Evolutionary conservation across 2,329 filamentous ascomycete genomes (phyloP).

Genomic region (Xylariomycetidae sp.): DNA sequence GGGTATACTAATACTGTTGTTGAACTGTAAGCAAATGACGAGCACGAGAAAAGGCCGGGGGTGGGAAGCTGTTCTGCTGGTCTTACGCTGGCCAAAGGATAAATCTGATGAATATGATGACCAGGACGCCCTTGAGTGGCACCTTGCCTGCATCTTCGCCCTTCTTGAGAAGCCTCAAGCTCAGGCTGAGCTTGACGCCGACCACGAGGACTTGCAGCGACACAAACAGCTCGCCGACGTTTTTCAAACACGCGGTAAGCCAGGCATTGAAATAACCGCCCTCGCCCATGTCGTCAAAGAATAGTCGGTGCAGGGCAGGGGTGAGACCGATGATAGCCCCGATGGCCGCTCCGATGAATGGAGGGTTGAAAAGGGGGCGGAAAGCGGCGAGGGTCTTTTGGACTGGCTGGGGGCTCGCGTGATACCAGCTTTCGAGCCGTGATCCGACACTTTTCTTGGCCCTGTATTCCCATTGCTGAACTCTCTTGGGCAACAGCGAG

Average conservation of each 20-base stretch:
- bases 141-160: constrained; percentile 36
- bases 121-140: constrained; percentile 37
- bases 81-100: constrained; percentile 47
- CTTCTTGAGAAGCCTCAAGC: constrained; percentile 42
- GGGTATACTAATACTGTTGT: constrained; percentile 43
- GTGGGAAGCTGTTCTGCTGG: background rate
- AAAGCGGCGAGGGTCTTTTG: constrained; percentile 25
- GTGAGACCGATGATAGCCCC: constrained; percentile 48
- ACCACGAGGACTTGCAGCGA: constrained; percentile 54
- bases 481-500: constrained; percentile 20
- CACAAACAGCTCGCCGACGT: constrained; percentile 54
- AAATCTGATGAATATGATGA: constrained; percentile 46
- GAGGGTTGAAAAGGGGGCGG: constrained; percentile 47
- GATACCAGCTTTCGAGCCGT: constrained; percentile 10
- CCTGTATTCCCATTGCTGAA: constrained; percentile 15
- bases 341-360: constrained; percentile 45
- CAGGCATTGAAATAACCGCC: constrained; percentile 55
- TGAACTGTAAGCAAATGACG: no score
- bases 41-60: constrained; percentile 9
- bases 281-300: constrained; percentile 46
- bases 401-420: constrained; percentile 29
- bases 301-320: constrained; percentile 46
- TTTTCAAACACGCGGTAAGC: constrained; percentile 49
- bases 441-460: constrained; percentile 14
- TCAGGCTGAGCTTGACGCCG: constrained; percentile 50